phyloP scores from a whole-genome alignment of 345 rosid genomes.

The Murraya koenigii region DNA sequence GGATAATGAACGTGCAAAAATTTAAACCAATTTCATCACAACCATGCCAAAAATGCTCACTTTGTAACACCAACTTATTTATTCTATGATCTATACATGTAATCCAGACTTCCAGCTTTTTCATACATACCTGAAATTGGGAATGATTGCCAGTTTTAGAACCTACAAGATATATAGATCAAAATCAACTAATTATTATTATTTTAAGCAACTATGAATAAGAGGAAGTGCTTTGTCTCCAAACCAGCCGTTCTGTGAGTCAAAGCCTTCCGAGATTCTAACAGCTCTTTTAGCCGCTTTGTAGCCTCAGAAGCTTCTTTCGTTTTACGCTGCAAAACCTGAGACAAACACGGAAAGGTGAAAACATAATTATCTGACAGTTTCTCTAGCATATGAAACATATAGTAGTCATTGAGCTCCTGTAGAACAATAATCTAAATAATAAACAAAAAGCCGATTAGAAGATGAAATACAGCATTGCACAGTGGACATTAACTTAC shows the following conservation, averaged over 20 bases:
- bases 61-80: background rate
- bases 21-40: conserved; percentile 9
- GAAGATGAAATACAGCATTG: conserved; percentile 7
- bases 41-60: background rate
- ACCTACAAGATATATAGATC: conserved; percentile 40
- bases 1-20: background rate
- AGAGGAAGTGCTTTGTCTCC: background rate
- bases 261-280: conserved; percentile 47
- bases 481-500: conserved; percentile 32
- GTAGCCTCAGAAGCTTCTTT: conserved; percentile 60
- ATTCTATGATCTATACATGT: background rate
- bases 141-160: conserved; percentile 34
- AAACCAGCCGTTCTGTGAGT: conserved; percentile 40
- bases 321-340: conserved; percentile 81
- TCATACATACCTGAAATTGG: conserved; percentile 46
- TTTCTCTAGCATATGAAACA: background rate
- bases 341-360: conserved; percentile 12
- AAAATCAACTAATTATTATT: conserved; percentile 7
- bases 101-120: background rate
- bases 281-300: conserved; percentile 50
- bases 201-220: background rate
- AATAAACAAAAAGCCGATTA: background rate
- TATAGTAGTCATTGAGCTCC: background rate
- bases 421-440: background rate
- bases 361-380: background rate